These are phyloP conservation scores for Exobasidium rhododendri DNA, from an alignment of 1,284 basidiomycete species.

Conservation along the genomic window DNA sequence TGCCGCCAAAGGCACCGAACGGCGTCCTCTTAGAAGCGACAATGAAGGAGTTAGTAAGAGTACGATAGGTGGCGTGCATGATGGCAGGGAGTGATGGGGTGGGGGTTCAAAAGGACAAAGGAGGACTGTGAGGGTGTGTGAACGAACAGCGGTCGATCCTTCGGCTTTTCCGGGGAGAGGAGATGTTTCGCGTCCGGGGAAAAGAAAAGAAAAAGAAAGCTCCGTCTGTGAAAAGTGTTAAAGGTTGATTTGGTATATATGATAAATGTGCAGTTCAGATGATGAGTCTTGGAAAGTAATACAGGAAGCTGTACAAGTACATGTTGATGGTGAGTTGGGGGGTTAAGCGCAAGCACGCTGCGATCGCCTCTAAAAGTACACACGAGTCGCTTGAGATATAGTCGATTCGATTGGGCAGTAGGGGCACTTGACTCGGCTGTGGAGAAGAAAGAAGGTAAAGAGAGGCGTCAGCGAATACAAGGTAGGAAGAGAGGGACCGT, in stretches of 20 bases:
- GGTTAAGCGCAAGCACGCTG: no score
- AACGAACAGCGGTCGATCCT: no score
- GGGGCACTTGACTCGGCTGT: constrained; percentile 45
- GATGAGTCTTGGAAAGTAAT: no score
- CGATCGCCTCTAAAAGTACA: constrained; percentile 45
- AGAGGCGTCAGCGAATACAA: constrained; percentile 5
- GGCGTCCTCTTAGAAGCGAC: constrained; percentile 59
- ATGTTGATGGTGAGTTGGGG: not conserved
- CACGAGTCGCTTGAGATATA: constrained; percentile 33
- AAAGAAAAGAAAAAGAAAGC: no score
- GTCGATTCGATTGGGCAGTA: constrained; percentile 49
- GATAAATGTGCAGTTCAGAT: no score
- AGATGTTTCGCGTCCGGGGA: no score
- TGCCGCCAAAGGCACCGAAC: constrained; percentile 62
- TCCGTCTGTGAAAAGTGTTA: no score
- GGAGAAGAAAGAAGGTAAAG: not conserved
- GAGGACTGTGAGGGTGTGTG: not conserved
- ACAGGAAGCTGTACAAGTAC: not conserved
- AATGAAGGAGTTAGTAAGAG: constrained; percentile 23
- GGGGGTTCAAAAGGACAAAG: constrained; percentile 2
- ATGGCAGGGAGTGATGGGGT: not conserved
- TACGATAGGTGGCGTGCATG: constrained; percentile 10
- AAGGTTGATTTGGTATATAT: no score
- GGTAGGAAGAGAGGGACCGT: not conserved
- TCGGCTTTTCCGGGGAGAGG: no score